Base-by-base conservation (phyloP, 2,329 filamentous ascomycete species). In the Orbilia ellipsospora region DNA sequence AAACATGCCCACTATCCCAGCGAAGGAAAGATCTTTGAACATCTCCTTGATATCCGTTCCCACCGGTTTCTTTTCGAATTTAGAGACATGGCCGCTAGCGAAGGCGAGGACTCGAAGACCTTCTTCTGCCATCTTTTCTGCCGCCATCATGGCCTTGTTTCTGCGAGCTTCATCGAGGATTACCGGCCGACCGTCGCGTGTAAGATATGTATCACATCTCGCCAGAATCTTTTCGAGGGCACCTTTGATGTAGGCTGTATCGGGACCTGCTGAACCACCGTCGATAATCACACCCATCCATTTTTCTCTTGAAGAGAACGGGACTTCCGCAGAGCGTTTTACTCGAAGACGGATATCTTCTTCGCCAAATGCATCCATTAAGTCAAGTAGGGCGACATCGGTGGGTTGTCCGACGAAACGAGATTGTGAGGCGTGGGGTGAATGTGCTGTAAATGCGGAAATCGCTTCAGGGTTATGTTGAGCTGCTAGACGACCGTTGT, bases 331-430 rank as follows among this genome's bases (percentile, higher is more conserved):
- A 36, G 91, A 88, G 57, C 94, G 91, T n/a, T 93, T 93, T 64
- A 97, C 88, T 8, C 92, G 90, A 55, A 95, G 91, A 76, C 96
- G 90, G 54, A 96, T 89, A 83, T 99, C 95, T 50, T 79, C 74
- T 82, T 97, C 94, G 73, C 91, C 91, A 81, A 96, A 95, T 23
- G 89, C 88, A 83, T 99, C 96, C 40, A 99, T 85, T 61, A 99
- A 85, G 82, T 99, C 95, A 57, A 99, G 87, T 83, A 98, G 91
- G n/a, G 95, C 95, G 62, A 99, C 93, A 82, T 99, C 95, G 0
- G 95, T 99, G 7, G 95, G 95, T 81, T 98, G 95, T 6, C 95
- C 95, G 56, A 96, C 92, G 93, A 96, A 99, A 79, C 95, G 88
- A 77, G 94, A 97, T 81, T 92, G 91, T 2, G 86, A 84, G 26